phyloP scores from a whole-genome alignment of 75 land plant species.

The Picea glauca region DNA sequence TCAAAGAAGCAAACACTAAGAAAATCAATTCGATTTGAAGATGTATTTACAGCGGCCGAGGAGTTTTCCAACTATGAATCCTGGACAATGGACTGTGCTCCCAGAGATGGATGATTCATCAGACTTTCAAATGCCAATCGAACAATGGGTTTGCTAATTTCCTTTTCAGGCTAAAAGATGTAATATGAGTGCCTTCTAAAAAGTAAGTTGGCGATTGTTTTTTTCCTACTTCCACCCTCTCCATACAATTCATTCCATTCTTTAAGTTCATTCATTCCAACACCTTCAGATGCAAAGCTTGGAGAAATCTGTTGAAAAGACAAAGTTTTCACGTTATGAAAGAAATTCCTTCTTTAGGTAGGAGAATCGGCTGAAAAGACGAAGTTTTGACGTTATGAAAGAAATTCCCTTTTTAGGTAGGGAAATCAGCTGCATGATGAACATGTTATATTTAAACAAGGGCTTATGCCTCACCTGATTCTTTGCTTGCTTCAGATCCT shows the following conservation, averaged over 20 bases:
- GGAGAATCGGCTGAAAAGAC: conserved; percentile 2
- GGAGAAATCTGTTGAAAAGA: conserved; percentile 60
- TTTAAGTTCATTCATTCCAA: conserved; percentile 67
- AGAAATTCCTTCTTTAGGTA: neutral
- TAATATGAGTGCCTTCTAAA: conserved; percentile 23
- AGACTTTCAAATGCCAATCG: too few species aligned
- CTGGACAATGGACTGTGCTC: too few species aligned
- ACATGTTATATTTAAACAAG: neutral
- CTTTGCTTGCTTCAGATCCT: conserved; percentile 69
- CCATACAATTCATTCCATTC: conserved; percentile 91
- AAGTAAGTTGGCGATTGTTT: conserved; percentile 74
- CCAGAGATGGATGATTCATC: too few species aligned
- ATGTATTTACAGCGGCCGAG: too few species aligned
- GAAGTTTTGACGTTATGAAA: neutral
- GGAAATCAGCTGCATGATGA: neutral
- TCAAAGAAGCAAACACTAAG: too few species aligned
- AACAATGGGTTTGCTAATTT: too few species aligned
- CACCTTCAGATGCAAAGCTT: conserved; percentile 75
- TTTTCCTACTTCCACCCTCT: conserved; percentile 87
- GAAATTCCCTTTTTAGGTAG: neutral
- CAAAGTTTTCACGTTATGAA: neutral
- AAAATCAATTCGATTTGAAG: too few species aligned
- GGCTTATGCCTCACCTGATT: conserved; percentile 47
- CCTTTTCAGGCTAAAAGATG: too few species aligned
- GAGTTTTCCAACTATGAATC: too few species aligned